Base-by-base conservation (phyloP, 805 yeast genomes). In the Sugiyamaella marilandica region DNA sequence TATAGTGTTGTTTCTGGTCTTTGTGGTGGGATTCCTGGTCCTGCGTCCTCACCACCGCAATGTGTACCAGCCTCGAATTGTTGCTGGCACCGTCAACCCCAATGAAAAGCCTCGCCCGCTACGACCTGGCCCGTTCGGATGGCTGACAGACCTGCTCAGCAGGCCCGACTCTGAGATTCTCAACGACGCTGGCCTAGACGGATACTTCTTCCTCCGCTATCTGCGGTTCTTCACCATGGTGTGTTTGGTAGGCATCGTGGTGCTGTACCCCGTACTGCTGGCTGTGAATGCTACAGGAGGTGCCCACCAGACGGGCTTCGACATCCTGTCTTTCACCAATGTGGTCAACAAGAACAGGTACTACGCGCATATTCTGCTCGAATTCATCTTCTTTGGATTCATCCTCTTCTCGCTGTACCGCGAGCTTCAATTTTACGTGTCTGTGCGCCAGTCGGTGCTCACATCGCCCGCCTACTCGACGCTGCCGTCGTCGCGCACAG, bases 131-230 rank as follows among this genome's bases (percentile, higher is more conserved):
- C 75, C 84, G 1, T 69, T 83, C 65, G 72, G 77, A 32, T 91
- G 97, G 98, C 53, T 90, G 10, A 57, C 68, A 8, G 82, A 84
- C 5, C 65, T 92, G 29, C 61, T 87, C 47, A 70, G 77, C 46
- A 83, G 86, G 63, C 80, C 88, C 0, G 90, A 87, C 52, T 72
- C 85, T 46, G 87, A 87, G 63, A 75, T 91, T 51, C 80, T 92
- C 54, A 83, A 84, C 59, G 95, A 92, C 62, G 85, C 94, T 18
- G 98, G 97, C 14, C 66, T 92, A n/a, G 98, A 92, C 66, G 97
- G 97, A 4, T 92, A 87, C 72, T 84, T 94, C 65, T 92, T 91
- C 67, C 70, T 90, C 56, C 76, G 99, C 59, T 94, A 86, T 65
- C 68, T 94, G 29, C 75, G 79, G 47, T 62, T 85, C 35, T 72